Percentiles rank a stretch among this genome's conserved stretches.
phyloP scores from a whole-genome alignment of 345 rosid genomes.

The Turritis glabra region DNA sequence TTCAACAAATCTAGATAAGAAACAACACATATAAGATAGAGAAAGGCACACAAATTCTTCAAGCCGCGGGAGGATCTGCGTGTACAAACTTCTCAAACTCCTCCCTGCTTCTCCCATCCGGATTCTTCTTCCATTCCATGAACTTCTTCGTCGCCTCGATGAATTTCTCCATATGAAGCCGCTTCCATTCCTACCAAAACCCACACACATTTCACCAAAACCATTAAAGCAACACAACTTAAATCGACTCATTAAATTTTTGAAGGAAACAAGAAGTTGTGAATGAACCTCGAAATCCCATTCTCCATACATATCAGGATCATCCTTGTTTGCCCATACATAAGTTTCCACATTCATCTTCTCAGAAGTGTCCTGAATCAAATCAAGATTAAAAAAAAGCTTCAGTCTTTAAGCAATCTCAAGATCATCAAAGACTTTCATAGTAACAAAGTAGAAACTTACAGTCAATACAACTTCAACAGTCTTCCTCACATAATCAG shows the following conservation, averaged over 20 bases:
- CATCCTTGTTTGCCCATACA: constrained; percentile 62
- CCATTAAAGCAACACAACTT: neutral
- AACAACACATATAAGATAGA: neutral
- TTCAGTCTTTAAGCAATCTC: neutral
- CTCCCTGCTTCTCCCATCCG: constrained; percentile 62
- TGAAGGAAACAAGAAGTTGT: neutral
- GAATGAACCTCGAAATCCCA: constrained; percentile 83
- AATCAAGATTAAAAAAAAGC: neutral
- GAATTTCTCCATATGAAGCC: constrained; percentile 62
- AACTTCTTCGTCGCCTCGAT: constrained; percentile 61
- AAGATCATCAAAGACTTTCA: neutral
- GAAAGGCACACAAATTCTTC: neutral
- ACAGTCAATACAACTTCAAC: constrained; percentile 66
- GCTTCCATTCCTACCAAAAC: constrained; percentile 65
- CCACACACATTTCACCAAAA: neutral
- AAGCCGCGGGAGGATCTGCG: constrained; percentile 24
- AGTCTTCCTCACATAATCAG: constrained; percentile 58
- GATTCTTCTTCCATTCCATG: constrained; percentile 65
- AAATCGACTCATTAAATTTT: neutral
- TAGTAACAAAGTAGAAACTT: neutral
- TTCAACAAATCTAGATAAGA: neutral
- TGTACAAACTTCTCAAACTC: constrained; percentile 55
- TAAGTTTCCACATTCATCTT: constrained; percentile 54
- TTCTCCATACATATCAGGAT: constrained; percentile 77
- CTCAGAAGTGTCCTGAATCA: constrained; percentile 52